phyloP scores from a whole-genome alignment of 805 yeast genomes.

The Starmerella riodocensis region DNA sequence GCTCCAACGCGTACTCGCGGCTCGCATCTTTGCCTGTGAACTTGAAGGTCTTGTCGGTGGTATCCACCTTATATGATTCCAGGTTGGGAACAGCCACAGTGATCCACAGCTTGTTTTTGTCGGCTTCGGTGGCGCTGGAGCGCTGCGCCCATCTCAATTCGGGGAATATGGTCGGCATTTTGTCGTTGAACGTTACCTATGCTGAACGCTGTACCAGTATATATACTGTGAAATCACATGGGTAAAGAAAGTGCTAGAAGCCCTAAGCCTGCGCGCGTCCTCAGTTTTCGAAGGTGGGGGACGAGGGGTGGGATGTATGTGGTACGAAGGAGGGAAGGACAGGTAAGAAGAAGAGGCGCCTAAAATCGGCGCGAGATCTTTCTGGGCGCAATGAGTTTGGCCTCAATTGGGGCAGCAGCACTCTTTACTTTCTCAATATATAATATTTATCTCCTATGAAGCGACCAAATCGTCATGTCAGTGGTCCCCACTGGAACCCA shows the following conservation, averaged over 20 bases:
- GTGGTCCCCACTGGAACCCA: no score
- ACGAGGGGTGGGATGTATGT: no score
- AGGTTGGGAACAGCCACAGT: conserved; percentile 68
- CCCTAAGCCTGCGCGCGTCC: no score
- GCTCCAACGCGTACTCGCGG: conserved; percentile 42
- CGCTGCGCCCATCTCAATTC: conserved; percentile 93
- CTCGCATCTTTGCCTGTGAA: conserved; percentile 37
- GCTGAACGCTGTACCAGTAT: not conserved
- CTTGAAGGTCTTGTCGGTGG: conserved; percentile 43
- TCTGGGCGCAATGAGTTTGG: no score
- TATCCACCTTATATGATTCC: conserved; percentile 43
- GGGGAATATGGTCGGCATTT: conserved; percentile 23
- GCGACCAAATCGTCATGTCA: no score
- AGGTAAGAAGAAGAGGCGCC: no score
- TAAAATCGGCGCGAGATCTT: no score
- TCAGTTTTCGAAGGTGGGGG: no score
- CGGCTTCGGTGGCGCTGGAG: conserved; percentile 56
- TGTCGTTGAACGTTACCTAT: not conserved
- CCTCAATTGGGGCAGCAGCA: no score
- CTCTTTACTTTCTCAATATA: no score
- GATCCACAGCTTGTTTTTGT: conserved; percentile 61
- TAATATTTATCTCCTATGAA: no score
- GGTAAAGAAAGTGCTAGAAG: conserved; percentile 2
- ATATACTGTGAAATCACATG: not conserved
- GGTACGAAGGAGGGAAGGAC: no score